phyloP scores from a whole-genome alignment of 805 yeast species.

The Zygoascus flipseniorum region DNA sequence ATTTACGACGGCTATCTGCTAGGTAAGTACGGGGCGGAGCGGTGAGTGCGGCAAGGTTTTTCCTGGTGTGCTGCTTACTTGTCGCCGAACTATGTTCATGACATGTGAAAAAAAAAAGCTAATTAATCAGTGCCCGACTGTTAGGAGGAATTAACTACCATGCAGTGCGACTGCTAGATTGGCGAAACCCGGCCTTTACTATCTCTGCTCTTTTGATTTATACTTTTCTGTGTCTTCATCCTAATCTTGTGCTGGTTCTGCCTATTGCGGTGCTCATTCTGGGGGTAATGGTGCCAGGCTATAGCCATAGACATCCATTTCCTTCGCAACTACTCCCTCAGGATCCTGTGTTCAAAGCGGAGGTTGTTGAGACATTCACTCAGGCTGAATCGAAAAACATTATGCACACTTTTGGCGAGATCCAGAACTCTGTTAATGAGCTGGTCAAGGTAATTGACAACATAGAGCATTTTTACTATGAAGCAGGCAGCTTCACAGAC shows the following conservation, averaged over 20 bases:
- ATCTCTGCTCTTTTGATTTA: slow-evolving; percentile 48
- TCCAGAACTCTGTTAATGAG: slow-evolving; percentile 8
- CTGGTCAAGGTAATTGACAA: slow-evolving; percentile 39
- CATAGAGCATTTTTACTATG: slow-evolving; percentile 47
- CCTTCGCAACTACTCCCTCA: slow-evolving; percentile 23
- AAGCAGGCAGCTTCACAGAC: slow-evolving; percentile 53
- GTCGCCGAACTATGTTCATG: not conserved
- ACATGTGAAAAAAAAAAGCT: not conserved
- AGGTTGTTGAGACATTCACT: not conserved
- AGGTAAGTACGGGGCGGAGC: not conserved
- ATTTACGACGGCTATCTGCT: not conserved
- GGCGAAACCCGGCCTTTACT: slow-evolving; percentile 72
- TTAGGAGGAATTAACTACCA: slow-evolving; percentile 22
- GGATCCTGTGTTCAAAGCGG: slow-evolving; percentile 1
- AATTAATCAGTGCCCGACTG: not conserved
- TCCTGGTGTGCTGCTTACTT: too few relatives aligned
- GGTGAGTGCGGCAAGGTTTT: not conserved
- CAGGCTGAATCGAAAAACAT: slow-evolving; percentile 1
- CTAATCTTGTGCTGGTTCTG: slow-evolving; percentile 53
- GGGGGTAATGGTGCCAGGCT: slow-evolving; percentile 63
- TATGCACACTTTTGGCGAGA: slow-evolving; percentile 6
- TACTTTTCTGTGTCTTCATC: slow-evolving; percentile 63
- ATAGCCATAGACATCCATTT: slow-evolving; percentile 55
- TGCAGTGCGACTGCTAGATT: slow-evolving; percentile 50
- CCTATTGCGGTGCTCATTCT: slow-evolving; percentile 52